Base-by-base conservation (phyloP, 345 rosid genomes). In the Salix viminalis region DNA sequence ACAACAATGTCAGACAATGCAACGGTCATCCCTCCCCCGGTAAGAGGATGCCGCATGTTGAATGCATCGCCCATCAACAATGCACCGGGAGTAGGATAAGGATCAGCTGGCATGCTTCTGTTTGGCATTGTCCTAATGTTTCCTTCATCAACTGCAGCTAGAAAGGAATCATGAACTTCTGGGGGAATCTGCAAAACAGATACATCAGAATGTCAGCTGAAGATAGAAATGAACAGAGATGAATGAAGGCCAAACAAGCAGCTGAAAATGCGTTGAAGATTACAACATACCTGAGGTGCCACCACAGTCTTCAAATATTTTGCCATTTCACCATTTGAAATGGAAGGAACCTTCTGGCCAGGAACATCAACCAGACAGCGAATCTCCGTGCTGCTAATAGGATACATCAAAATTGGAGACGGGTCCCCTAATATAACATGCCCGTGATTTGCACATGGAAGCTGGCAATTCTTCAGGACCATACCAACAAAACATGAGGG, bases 11-110 rank as follows among this genome's bases (percentile, higher is more conserved):
- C 84, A 37, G 84, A 76, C 28, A 81, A 77, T 4, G 84, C 80
- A 6, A 80, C 84, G 8, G 84, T 77, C 84, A 81, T 81, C 62
- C 84, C 84, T 44, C 84, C 84, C 11, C 84, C 84, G 6, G 84
- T 81, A 14, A 77, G 69, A 72, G 84, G 84, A 76, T 81, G 84
- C 4, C 84, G 80, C 84, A 81, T 81, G 72, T 81, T 81, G 58
- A 81, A 81, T 34, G 84, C 80, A 54, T 81, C 84, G 23, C 84
- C 80, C 80, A 81, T 81, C 34, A 81, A 61, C 61, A 81, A 62
- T 26, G 84, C 84, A 60, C 80, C 80, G 21, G 80, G 80, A 10
- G 84, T 81, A 48, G 84, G 80, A 68, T 77, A 64, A 16, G 84
- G 84, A 68, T 66, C 42, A 48, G 84, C 84, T 48, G 84, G 84